A percentile compares a stretch with the other conserved stretches of the same genome.
These are phyloP conservation scores for Hamamelis virginiana DNA, from an alignment of 164 flowering plant species.

Conservation along the genomic window DNA sequence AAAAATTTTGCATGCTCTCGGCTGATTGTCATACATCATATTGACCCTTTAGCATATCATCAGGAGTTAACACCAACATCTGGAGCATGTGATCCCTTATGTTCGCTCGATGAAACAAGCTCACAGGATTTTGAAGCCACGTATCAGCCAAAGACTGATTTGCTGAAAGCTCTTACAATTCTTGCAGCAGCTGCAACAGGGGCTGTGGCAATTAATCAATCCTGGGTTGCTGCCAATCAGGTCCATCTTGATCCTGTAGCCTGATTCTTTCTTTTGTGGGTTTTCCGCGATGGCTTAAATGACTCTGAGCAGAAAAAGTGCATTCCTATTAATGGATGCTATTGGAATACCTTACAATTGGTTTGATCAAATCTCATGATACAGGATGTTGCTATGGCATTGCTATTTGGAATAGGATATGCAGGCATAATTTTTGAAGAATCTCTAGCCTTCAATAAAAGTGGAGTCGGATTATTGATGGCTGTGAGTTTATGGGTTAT, in stretches of 20 bases:
- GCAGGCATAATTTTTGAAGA: constrained; percentile 96
- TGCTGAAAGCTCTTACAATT: constrained; percentile 80
- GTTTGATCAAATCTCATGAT: constrained; percentile 23
- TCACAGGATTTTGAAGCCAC: constrained; percentile 73
- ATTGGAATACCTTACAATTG: constrained; percentile 4
- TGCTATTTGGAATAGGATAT: constrained; percentile 87
- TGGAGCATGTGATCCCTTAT: constrained; percentile 91
- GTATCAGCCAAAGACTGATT: constrained; percentile 90
- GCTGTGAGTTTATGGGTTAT: constrained; percentile 94
- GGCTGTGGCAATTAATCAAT: constrained; percentile 82
- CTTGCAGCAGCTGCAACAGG: constrained; percentile 75
- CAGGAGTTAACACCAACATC: constrained; percentile 52
- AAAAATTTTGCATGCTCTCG: background rate
- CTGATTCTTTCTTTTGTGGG: constrained; percentile 1
- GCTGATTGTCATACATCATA: background rate
- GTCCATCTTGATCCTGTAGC: constrained; percentile 29
- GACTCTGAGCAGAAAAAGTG: background rate
- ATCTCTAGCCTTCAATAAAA: constrained; percentile 95
- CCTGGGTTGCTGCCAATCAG: constrained; percentile 99
- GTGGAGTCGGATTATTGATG: constrained; percentile 96
- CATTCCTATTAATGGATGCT: background rate
- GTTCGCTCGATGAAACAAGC: constrained; percentile 93
- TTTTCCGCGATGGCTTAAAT: background rate
- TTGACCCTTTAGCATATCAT: constrained; percentile 6
- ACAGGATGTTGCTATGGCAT: constrained; percentile 93